Conservation (phyloP, 139 green algal genomes). For the Coelastrella sp. region DNA sequence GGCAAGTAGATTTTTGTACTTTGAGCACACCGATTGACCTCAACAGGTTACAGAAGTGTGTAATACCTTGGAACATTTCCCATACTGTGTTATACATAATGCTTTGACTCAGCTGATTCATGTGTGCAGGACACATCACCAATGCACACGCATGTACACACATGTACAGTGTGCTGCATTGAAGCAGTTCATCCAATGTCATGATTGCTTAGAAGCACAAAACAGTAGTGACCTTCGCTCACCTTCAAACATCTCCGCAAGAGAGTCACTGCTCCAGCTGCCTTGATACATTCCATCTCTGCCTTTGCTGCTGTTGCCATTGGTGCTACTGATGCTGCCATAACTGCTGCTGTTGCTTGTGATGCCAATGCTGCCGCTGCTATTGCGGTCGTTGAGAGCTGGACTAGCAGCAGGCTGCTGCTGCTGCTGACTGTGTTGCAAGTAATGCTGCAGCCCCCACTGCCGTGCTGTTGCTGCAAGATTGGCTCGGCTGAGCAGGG, state of each 20-base stretch:
- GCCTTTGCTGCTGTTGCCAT: background rate
- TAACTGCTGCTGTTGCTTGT: background rate
- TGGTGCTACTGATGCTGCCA: constrained; percentile 11
- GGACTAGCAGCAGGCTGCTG: background rate
- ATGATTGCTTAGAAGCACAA: too few species aligned
- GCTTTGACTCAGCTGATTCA: too few species aligned
- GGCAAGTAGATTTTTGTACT: too few species aligned
- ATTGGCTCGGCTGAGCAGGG: background rate
- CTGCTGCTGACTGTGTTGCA: constrained; percentile 37
- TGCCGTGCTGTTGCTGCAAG: constrained; percentile 39
- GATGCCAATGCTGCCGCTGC: constrained; percentile 23
- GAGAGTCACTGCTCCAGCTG: constrained; percentile 2
- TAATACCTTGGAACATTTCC: too few species aligned
- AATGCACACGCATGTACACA: too few species aligned
- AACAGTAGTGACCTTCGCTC: too few species aligned
- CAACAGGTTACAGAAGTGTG: too few species aligned
- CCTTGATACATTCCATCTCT: background rate
- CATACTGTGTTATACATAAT: too few species aligned
- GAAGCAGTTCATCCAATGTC: too few species aligned
- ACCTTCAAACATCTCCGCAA: constrained; percentile 49
- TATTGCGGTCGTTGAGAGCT: background rate
- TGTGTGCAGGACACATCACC: too few species aligned
- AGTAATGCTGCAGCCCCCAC: constrained; percentile 20
- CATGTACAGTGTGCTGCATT: too few species aligned
- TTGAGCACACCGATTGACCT: too few species aligned